Base-by-base conservation (phyloP, 352 stramenopile genomes). In the Globisporangium cederbergense region DNA sequence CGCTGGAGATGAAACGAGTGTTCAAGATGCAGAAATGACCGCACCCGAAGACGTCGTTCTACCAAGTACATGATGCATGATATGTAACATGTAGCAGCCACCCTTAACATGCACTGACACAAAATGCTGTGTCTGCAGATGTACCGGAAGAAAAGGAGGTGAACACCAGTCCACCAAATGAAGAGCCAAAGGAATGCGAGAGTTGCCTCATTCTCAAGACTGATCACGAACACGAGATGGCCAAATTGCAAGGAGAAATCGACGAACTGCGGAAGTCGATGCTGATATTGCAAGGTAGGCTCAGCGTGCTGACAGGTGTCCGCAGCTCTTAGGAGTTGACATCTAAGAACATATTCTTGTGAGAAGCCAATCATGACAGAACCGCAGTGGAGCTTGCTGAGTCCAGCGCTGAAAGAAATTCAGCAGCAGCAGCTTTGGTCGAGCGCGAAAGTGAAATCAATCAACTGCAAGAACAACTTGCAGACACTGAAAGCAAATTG, bases 391-490 rank as follows among this genome's bases (percentile, higher is more conserved):
- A 77, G 8, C 60, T 82, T 38, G 25, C 46, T 3, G 55, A 61
- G 9, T 20, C 66, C 28, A 20, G 64, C 38, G 11, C 36, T 8
- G 54, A 64, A 30, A 59, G 22, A 18, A 64, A 64, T 32, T 49
- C 54, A 16, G 53, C 61, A 9, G 42, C 64, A 14, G 22, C 76
- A 58, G 58, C 54, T 18, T 53, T 81, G 4, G 53, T 76, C 32
- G 65, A 69, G 11, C 78, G 75, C 42, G 53, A 82, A 6, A 36
- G 58, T 1, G 65, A 75, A 57, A 83, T 90, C 13, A 66, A 66
- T 28, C 59, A 79, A 11, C 67, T 90, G 30, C 66, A 70, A 32
- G 34, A 73, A 58, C 55, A 71, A 42, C 67, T 88, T 9, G 58
- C 52, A 10, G 59, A 71, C 1, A 58, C 62, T 28, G 51, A 68